Evolutionary conservation across 495 filamentous ascomycete species (phyloP), one percentile per base, ranked within the genome.

Genomic region (Penicillium longicatenatum): DNA sequence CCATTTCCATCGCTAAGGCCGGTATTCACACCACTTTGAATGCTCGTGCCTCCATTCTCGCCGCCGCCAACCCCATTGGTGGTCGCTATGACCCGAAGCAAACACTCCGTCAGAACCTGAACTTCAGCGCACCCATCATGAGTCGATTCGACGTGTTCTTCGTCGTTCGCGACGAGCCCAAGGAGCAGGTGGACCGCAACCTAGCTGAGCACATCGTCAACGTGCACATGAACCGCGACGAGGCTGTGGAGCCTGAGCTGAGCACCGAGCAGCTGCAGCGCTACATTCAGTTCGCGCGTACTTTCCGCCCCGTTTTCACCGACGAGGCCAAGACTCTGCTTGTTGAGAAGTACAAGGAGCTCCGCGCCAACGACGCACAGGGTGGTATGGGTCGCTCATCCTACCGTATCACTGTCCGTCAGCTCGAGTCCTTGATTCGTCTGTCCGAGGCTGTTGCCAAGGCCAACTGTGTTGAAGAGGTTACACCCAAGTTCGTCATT

Each of bases 111-210:
- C 87, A 91, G 52, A 99, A 99, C 71, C 89, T 99, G 71, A 98
- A 99, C 77, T 96, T 99, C 88, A 90, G 85, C 31, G 95, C 94
- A 17, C 94, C 94, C 54, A 99, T 99, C 73, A 98, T 99, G 94
- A 93, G 89, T 46, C 88, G 94, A 75, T 99, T 99, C 77, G 94
- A 99, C 75, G 79, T 99, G 17, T 99, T 99, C 82, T 99, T 99
- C 69, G 92, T 99, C 59, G 89, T 99, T 46, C 86, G 97, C 3
- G 94, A 99, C 68, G 94, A 99, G 64, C 97, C 93, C 69, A 94
- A 97, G 66, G 94, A 98, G 73, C 71, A 78, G 17, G 85, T 96
- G 21, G 94, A 99, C 67, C 89, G 92, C 54, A 90, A 92, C 61
- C 79, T 98, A 0, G 95, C 94, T 0, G 81, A 91, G 58, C 94